A percentile compares a stretch with the other conserved stretches of the same genome.
Evolutionary conservation across 2,329 filamentous ascomycete species (phyloP).

Genomic region (Clathrospora elynae): DNA sequence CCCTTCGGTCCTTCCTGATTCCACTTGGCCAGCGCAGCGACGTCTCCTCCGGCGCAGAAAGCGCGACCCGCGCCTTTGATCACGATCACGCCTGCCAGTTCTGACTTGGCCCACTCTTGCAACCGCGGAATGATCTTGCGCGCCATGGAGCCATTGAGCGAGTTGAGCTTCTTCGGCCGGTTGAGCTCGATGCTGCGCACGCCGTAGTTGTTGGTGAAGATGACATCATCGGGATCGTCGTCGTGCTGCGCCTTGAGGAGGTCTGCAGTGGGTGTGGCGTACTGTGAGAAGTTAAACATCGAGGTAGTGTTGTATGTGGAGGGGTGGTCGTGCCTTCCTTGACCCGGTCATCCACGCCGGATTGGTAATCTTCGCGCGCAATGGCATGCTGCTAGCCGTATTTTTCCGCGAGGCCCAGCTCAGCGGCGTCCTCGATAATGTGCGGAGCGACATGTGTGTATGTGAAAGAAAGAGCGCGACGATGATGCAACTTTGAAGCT

Average conservation of each 20-base stretch:
- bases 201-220: conserved; percentile 88
- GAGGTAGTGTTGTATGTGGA: conserved; percentile 2
- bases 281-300: conserved; percentile 36
- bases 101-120: conserved; percentile 92
- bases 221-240: conserved; percentile 86
- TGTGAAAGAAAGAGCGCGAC: conserved; percentile 12
- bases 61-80: conserved; percentile 88
- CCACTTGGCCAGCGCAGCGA: conserved; percentile 74
- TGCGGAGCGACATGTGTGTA: conserved; percentile 55
- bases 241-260: conserved; percentile 61
- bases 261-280: conserved; percentile 42
- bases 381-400: conserved; percentile 66
- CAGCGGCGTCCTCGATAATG: conserved; percentile 48
- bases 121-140: conserved; percentile 90
- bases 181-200: conserved; percentile 93
- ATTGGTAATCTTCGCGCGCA: conserved; percentile 74
- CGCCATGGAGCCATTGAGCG: conserved; percentile 91
- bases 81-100: conserved; percentile 89
- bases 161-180: conserved; percentile 87
- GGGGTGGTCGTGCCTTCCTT: conserved; percentile 54
- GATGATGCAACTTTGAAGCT: conserved; percentile 40
- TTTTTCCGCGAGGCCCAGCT: conserved; percentile 45
- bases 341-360: conserved; percentile 59
- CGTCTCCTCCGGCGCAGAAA: conserved; percentile 93
- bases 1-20: conserved; percentile 73